Percentiles rank a stretch among this genome's conserved stretches.
phyloP scores from a whole-genome alignment of 176 grass and related monocot species.

The Ensete glaucum region DNA sequence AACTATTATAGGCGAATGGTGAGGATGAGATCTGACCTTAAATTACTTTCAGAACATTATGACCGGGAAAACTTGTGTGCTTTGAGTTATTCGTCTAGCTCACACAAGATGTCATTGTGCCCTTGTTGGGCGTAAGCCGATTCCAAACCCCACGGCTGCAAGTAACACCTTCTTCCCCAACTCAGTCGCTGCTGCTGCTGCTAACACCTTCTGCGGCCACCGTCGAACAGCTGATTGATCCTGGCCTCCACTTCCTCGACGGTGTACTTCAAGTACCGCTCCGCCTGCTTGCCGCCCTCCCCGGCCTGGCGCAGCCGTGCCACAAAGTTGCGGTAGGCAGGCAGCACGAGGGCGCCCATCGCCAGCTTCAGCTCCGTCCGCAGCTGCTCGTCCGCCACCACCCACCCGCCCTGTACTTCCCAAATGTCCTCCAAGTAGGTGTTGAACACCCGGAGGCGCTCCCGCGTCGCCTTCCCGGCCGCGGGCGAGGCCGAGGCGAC shows the following conservation, averaged over 20 bases:
- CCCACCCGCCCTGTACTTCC: slow-evolving; percentile 40
- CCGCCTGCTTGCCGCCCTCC: slow-evolving; percentile 30
- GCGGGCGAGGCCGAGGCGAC: slow-evolving; percentile 6
- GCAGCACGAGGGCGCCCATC: slow-evolving; percentile 41
- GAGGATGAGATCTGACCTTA: too few species aligned
- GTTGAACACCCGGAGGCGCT: slow-evolving; percentile 71
- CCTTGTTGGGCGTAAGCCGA: too few species aligned
- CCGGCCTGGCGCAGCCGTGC: slow-evolving; percentile 38
- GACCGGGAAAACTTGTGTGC: too few species aligned
- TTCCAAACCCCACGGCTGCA: too few species aligned
- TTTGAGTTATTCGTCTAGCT: too few species aligned
- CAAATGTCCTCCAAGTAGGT: slow-evolving; percentile 73
- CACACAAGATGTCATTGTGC: too few species aligned
- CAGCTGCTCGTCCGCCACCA: slow-evolving; percentile 65
- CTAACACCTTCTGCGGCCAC: background rate
- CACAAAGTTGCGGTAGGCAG: slow-evolving; percentile 57
- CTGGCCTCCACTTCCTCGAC: slow-evolving; percentile 55
- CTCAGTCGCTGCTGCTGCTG: too few species aligned
- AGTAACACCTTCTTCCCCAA: too few species aligned
- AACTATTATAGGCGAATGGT: too few species aligned
- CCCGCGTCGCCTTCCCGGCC: slow-evolving; percentile 31
- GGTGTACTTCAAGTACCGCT: slow-evolving; percentile 59
- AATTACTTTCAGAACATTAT: too few species aligned
- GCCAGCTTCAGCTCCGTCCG: slow-evolving; percentile 38
- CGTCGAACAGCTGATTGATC: slow-evolving; percentile 72